These are phyloP conservation scores for Aspergillus ruber DNA, from an alignment of 2,329 filamentous ascomycete genomes.

Conservation along the genomic window DNA sequence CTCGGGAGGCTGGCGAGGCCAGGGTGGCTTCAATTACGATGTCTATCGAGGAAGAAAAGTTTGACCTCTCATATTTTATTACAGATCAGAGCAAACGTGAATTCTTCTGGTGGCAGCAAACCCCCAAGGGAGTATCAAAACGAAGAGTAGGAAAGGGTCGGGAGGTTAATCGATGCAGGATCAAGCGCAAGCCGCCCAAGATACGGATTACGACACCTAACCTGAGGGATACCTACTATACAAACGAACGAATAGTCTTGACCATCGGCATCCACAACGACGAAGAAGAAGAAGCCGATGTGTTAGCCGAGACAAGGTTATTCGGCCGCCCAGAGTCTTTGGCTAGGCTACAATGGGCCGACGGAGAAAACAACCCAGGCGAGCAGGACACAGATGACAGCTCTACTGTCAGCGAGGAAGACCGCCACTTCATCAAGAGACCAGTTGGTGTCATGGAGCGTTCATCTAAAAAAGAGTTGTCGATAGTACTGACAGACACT, in stretches of 20 bases:
- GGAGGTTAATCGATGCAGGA: conserved; percentile 55
- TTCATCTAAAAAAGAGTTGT: conserved; percentile 24
- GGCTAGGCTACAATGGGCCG: conserved; percentile 43
- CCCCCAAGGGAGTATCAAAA: conserved; percentile 25
- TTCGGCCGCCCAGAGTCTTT: conserved; percentile 50
- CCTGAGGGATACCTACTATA: conserved; percentile 69
- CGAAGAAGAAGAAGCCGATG: conserved; percentile 71
- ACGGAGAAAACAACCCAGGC: conserved; percentile 22
- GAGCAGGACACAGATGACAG: conserved; percentile 14
- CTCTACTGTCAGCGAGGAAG: conserved; percentile 19
- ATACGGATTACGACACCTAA: conserved; percentile 66
- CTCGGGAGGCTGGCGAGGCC: conserved; percentile 77
- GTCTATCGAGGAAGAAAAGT: conserved; percentile 57
- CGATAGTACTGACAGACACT: conserved; percentile 48
- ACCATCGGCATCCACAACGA: conserved; percentile 68
- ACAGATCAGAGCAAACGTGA: conserved; percentile 31
- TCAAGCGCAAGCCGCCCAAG: conserved; percentile 87
- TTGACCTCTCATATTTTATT: conserved; percentile 62
- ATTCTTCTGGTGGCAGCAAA: conserved; percentile 40
- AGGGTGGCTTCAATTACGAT: conserved; percentile 60
- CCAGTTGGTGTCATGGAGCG: conserved; percentile 29
- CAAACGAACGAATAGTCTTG: conserved; percentile 68
- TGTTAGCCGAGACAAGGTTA: conserved; percentile 63
- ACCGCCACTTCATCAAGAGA: conserved; percentile 26
- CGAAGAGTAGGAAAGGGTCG: conserved; percentile 40